A percentile compares a stretch with the other conserved stretches of the same genome.
Conservation (phyloP, 331 rosid genomes). For the Malus hybrid region DNA sequence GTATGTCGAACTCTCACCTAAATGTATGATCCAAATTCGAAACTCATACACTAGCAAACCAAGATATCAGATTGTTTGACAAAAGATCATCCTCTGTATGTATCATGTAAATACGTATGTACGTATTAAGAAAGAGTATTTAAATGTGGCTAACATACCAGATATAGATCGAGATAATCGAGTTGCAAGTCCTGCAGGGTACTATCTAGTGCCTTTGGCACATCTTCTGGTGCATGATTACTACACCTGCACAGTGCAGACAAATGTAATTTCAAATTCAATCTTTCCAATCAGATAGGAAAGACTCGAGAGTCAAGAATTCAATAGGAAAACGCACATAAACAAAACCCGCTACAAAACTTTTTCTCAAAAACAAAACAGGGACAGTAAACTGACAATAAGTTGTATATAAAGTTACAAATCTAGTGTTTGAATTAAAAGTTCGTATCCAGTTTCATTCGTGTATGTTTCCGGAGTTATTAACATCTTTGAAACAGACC, state of each 20-base stretch:
- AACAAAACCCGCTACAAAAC: too few relatives aligned
- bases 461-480: background rate
- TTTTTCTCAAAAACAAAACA: too few relatives aligned
- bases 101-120: background rate
- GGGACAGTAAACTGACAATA: too few relatives aligned
- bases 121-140: background rate
- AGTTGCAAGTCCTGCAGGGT: conserved; percentile 47
- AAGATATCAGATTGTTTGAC: too few relatives aligned
- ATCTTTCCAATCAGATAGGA: background rate
- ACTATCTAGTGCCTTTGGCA: conserved; percentile 47
- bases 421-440: too few relatives aligned
- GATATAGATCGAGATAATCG: conserved; percentile 59
- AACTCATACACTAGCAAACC: too few relatives aligned
- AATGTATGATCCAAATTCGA: background rate
- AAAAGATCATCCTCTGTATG: background rate
- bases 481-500: conserved; percentile 23
- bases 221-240: conserved; percentile 54
- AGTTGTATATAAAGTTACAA: too few relatives aligned
- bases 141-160: conserved; percentile 20
- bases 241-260: conserved; percentile 33
- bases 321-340: too few relatives aligned
- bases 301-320: background rate
- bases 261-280: background rate
- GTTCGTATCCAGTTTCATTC: too few relatives aligned
- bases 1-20: background rate